Base-by-base conservation (phyloP, 805 yeast species). In the Nakazawaea anatomiae region DNA sequence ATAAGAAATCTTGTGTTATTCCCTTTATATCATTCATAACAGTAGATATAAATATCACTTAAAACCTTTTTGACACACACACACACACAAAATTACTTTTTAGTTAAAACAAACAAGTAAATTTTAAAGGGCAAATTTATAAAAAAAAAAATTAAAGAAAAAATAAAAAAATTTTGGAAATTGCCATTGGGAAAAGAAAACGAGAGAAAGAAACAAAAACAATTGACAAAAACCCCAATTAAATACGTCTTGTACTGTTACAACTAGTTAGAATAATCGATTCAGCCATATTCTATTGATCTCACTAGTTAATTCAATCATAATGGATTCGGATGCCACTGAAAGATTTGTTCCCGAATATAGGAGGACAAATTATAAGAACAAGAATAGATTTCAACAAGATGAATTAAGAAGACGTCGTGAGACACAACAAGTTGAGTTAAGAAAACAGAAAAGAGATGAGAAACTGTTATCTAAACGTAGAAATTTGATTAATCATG, bases 351-450 rank as follows among this genome's bases (percentile, higher is more conserved):
- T 94, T 54, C 99, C 99, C 44, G 98, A 94, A 70, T 92, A 92
- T 70, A 90, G 99, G 71, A 89, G 97, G 70, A 90, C 97, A 41
- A 89, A 86, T 65, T 94, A 88, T 76, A 94, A 94, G 69, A 92
- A 94, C 74, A 89, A 91, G 68, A 89, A 94, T 56, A 82, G 96
- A 65, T 94, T 94, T 66, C 87, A 87, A 62, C 89, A 89, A 53
- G 99, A 94, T 67, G 99, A 94, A 75, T 82, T 94, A 61, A 88
- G 99, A 70, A 90, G 98, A 70, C 87, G 99, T 68, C 86, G 98
- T 69, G 99, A 92, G 69, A 95, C 88, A 52, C 97, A 92, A 62
- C 97, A 92, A 71, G 95, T 94, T 54, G 98, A 91, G 67, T 77
- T 94, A 63, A 82, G 99, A 73, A 94, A 95, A 74, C 96, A 91